A percentile compares a stretch with the other conserved stretches of the same genome.
Conservation (phyloP, 345 rosid species). For the Citrus trifoliata region DNA sequence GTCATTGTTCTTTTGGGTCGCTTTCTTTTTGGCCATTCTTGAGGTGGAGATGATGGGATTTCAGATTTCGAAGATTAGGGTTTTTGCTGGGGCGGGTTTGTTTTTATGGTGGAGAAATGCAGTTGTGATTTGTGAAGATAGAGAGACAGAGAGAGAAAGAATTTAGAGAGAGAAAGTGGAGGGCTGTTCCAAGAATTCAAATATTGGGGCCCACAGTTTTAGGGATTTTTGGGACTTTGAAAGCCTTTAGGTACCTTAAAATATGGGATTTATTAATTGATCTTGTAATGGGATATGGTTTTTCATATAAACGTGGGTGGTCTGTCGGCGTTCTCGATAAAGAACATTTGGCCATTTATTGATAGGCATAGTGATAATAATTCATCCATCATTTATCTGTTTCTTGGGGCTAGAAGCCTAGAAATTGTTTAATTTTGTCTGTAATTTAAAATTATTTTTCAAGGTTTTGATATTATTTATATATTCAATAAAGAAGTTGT, state of each 20-base stretch:
- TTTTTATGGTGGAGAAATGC: slow-evolving; percentile 31
- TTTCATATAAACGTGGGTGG: background rate
- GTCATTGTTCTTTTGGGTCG: slow-evolving; percentile 17
- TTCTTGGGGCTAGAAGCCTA: background rate
- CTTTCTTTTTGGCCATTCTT: slow-evolving; percentile 52
- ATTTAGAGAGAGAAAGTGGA: background rate
- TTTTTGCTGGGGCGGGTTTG: slow-evolving; percentile 26
- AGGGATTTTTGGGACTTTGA: background rate
- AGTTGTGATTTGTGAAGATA: background rate
- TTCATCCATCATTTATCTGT: too few relatives aligned
- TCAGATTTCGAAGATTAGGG: slow-evolving; percentile 28
- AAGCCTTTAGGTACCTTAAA: background rate
- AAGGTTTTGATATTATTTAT: too few relatives aligned
- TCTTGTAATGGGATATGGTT: background rate
- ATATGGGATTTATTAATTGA: background rate
- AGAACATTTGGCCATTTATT: background rate
- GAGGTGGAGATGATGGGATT: slow-evolving; percentile 5
- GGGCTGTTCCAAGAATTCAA: slow-evolving; percentile 29
- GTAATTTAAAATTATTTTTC: too few relatives aligned
- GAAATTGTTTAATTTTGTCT: too few relatives aligned
- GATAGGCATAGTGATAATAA: background rate
- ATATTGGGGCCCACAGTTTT: slow-evolving; percentile 33
- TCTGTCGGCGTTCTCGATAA: background rate
- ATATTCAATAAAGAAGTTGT: too few relatives aligned
- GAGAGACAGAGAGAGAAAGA: background rate